Percentiles rank a stretch among this genome's conserved stretches.
Conservation (phyloP, 345 rosid species). For the Gossypium anomalum region DNA sequence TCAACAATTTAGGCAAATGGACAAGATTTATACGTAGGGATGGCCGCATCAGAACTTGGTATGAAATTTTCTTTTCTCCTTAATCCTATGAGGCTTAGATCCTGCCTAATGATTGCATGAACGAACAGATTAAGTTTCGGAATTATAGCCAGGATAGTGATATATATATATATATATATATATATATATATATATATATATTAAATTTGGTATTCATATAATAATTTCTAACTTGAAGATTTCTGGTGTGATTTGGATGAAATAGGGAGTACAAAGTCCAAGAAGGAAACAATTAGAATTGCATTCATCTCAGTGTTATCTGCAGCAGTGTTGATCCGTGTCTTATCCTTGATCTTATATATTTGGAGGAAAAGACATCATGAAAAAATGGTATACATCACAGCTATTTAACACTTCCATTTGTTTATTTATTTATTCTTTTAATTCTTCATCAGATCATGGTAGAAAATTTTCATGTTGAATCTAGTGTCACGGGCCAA, state of each 20-base stretch:
- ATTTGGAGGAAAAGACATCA: constrained; percentile 7
- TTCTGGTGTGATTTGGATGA: neutral
- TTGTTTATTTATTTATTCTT: neutral
- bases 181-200: too few species aligned
- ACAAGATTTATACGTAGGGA: constrained; percentile 34
- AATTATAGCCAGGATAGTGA: neutral
- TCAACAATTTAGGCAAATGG: constrained; percentile 29
- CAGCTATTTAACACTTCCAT: neutral
- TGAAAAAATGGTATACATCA: neutral
- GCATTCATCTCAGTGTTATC: constrained; percentile 7
- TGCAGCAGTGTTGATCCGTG: constrained; percentile 3
- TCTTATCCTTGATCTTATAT: neutral
- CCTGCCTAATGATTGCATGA: too few species aligned
- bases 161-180: too few species aligned
- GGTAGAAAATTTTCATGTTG: neutral
- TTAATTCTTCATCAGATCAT: neutral
- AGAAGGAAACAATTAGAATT: neutral
- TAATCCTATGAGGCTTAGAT: neutral
- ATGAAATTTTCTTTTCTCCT: neutral
- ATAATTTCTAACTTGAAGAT: neutral
- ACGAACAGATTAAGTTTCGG: too few species aligned
- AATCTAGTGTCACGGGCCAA: neutral
- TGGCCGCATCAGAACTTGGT: constrained; percentile 38
- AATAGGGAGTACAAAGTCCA: neutral
- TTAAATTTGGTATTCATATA: neutral